Percentiles rank a stretch among this genome's conserved stretches.
Conservation (phyloP, 129 eudicot genomes). For the Saussurea involucrata region DNA sequence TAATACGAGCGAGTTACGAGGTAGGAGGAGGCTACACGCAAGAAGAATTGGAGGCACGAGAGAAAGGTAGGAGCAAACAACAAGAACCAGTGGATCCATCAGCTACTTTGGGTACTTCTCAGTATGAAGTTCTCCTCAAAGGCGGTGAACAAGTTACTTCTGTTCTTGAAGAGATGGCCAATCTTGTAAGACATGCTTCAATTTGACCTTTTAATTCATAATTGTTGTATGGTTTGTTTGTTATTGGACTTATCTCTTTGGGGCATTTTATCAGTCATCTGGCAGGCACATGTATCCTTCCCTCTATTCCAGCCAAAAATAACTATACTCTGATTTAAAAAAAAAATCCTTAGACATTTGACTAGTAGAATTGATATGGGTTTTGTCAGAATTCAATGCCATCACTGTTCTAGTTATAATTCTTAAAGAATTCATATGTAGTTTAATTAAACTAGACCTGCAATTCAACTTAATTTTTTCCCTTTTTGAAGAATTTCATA, state of each 20-base stretch:
- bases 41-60: conserved; percentile 40
- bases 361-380: neutral
- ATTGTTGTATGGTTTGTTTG: neutral
- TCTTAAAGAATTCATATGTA: neutral
- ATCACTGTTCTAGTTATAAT: neutral
- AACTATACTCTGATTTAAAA: neutral
- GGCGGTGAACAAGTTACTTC: conserved; percentile 99
- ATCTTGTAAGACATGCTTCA: conserved; percentile 54
- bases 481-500: neutral
- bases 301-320: neutral
- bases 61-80: conserved; percentile 6
- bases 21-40: conserved; percentile 61
- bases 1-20: conserved; percentile 39
- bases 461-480: neutral
- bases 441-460: neutral
- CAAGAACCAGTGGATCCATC: conserved; percentile 4
- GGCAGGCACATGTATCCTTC: conserved; percentile 14
- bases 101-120: conserved; percentile 35
- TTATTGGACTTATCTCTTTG: neutral
- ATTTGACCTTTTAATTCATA: neutral
- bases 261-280: conserved; percentile 31
- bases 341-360: neutral
- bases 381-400: neutral
- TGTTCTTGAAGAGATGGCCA: conserved; percentile 90
- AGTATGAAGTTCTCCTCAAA: conserved; percentile 70